Base-by-base conservation (phyloP, 176 grass and related monocot species). In the Cymbopogon citratus region DNA sequence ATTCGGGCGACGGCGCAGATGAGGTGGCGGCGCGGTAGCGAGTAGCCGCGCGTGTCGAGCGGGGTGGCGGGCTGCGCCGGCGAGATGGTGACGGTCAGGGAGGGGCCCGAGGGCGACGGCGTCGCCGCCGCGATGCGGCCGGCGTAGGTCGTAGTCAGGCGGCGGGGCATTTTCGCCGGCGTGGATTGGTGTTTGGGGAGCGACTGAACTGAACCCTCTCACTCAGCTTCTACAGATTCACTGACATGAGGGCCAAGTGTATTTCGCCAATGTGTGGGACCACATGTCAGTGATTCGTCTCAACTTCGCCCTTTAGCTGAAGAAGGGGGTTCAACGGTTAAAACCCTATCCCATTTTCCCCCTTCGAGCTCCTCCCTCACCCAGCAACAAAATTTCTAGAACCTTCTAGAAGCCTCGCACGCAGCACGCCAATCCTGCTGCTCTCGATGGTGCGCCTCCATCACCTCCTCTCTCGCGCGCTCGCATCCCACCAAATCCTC, bases 1-100 rank as follows among this genome's bases (percentile, higher is more conserved):
- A 98, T 90, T 80, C 81, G 87, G 21, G 66, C 79, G 35, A 82
- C 81, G 68, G 89, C 90, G 88, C 92, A 91, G 78, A 94, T 19
- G 63, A 98, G 90, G 84, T 93, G 87, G 74, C 91, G 88, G 66
- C 95, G 95, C 4, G 90, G 95, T 21, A 91, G 88, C 43, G 76
- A 61, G 82, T 85, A 48, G 60, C 95, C 92, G 6, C 95, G 90
- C 25, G 79, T 5, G 64, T 91, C 90, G n/a, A 54, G 10, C 10
- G 85, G 72, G 34, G 80, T 46, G 1, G 90, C 66, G 3, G 85
- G 33, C 2, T 71, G 31, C 0, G 79, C 71, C 2, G 84, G 87
- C n/a, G 82, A 79, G 73, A 99, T 87, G 25, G 90, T 90, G 45
- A 99, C 91, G 57, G 91, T 87, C 69, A 95, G 63, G 35, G 90